Evolutionary conservation across 768 basidiomycete species (phyloP).

Genomic region (Leucocoprinus sp.): DNA sequence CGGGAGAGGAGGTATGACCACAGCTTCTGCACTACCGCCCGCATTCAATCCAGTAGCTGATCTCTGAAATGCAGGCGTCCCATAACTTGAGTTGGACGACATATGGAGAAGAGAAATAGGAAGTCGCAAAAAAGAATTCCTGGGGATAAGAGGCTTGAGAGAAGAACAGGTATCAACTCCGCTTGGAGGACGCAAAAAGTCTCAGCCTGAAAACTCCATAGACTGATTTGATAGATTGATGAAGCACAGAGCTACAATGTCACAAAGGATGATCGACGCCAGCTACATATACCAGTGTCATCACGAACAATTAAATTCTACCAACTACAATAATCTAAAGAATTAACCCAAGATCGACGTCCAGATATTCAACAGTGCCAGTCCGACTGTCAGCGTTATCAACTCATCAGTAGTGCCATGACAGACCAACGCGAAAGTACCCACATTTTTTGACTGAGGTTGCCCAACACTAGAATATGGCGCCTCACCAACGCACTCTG

Average conservation of each 20-base stretch:
- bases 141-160: too few relatives aligned
- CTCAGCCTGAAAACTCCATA: too few relatives aligned
- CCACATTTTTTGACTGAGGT: slow-evolving; percentile 23
- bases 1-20: slow-evolving; percentile 25
- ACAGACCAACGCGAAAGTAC: slow-evolving; percentile 1
- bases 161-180: not conserved
- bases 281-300: too few relatives aligned
- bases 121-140: too few relatives aligned
- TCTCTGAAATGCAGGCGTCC: not conserved
- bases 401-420: not conserved
- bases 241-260: too few relatives aligned
- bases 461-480: slow-evolving; percentile 13
- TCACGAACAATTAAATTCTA: too few relatives aligned
- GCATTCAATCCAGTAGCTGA: not conserved
- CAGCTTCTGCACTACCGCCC: not conserved
- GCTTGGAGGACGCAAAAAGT: not conserved
- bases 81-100: slow-evolving; percentile 5
- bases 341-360: not conserved
- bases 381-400: not conserved
- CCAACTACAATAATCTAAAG: too few relatives aligned
- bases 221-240: too few relatives aligned
- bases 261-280: too few relatives aligned
- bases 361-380: slow-evolving; percentile 6
- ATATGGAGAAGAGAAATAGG: not conserved
- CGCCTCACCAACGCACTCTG: slow-evolving; percentile 13